Base-by-base conservation (phyloP, 331 rosid species). In the Acacia pycnantha region DNA sequence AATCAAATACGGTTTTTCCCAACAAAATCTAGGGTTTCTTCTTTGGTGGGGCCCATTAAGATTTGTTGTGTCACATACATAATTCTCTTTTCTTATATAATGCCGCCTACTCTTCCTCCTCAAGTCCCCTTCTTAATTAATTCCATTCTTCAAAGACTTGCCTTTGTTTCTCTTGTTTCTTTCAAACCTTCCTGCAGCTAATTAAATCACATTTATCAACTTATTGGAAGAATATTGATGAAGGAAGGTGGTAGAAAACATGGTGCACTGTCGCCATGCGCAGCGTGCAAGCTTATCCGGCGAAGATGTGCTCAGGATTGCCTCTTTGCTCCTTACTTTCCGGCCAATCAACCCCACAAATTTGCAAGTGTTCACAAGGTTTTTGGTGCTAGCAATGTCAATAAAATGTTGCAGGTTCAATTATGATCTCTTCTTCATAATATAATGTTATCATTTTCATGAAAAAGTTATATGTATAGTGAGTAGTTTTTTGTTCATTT, bases 11-110 rank as follows among this genome's bases (percentile, higher is more conserved):
- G 73, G 79, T 76, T 83, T 72, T 87, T 84, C 86, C 15, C 19
- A 81, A 73, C 87, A 86, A 92, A 86, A 92, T 92, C 93, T 89
- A 87, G 15, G 74, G 82, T 22, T 76, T 81, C 83, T 65, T 86
- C 88, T 90, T 87, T 86, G n/a, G 85, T 83, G 89, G 94, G 91
- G 53, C 93, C 96, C 89, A 33, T 33, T 2, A 5, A 89, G 94
- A 90, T 90, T 86, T 86, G 75, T 37, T 84, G 66, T 62, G 70
- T 75, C 85, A 67, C 77, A 70, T 35, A 33, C 66, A 64, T 43
- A 40, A 61, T 48, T 86, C 88, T 85, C 18, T 44, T 22, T n/a
- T 43, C 37, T 50, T 88, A 90, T 90, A 90, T 90, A 92, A 88
- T 70, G 66, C 80, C 81, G 72, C 74, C 72, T n/a, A 70, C 43